Percentiles rank a stretch among this genome's conserved stretches.
Evolutionary conservation across 1,284 basidiomycete species (phyloP).

Genomic region (Ceratobasidium sp.): DNA sequence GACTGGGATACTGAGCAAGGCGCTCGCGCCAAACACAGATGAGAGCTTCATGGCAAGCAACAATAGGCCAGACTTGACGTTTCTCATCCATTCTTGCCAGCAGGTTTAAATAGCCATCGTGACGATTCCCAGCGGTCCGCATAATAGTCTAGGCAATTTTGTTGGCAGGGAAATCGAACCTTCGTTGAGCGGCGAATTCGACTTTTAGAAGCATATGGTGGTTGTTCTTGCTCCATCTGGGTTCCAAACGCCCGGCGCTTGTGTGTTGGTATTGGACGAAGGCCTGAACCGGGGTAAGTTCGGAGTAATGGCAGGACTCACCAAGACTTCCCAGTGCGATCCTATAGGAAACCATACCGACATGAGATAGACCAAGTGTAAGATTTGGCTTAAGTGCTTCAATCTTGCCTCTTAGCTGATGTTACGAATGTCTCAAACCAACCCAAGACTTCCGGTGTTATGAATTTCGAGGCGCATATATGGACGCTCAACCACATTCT

Average conservation of each 20-base stretch:
- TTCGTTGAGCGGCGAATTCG: not conserved
- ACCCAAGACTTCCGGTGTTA: too few relatives aligned
- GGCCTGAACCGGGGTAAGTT: too few relatives aligned
- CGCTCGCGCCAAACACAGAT: constrained; percentile 17
- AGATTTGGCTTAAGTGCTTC: too few relatives aligned
- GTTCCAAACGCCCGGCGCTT: not conserved
- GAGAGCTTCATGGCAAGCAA: constrained; percentile 23
- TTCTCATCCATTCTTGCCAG: not conserved
- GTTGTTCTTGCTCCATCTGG: constrained; percentile 14
- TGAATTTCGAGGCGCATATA: too few relatives aligned
- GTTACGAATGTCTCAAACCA: too few relatives aligned
- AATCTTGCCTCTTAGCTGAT: too few relatives aligned
- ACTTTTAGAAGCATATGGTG: not conserved
- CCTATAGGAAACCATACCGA: too few relatives aligned
- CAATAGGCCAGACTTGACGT: not conserved
- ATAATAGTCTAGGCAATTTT: not conserved
- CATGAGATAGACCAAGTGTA: too few relatives aligned
- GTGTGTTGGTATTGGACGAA: not conserved
- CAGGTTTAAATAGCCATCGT: not conserved
- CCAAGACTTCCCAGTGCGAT: too few relatives aligned
- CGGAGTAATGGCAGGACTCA: too few relatives aligned
- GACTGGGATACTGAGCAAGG: constrained; percentile 14
- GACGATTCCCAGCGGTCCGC: not conserved
- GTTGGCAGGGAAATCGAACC: not conserved
- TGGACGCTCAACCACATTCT: too few relatives aligned